These are phyloP conservation scores for Dryadomyces quercus-mongolicae DNA, from an alignment of 2,329 filamentous ascomycete genomes.

Conservation along the genomic window DNA sequence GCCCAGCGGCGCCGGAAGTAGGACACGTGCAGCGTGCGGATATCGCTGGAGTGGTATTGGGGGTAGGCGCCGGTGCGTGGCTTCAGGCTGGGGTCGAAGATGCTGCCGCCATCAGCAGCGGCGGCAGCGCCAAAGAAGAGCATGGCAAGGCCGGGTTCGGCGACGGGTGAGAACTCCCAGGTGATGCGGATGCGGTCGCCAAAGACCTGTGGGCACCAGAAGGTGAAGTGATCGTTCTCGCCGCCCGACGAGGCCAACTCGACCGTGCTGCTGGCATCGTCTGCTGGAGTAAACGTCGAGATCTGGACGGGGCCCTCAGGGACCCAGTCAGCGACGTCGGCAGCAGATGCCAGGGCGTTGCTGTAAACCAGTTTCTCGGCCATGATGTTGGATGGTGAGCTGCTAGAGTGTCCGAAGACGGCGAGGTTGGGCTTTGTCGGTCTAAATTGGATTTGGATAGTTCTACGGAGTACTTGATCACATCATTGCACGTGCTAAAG, in stretches of 20 bases:
- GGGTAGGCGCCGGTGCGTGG: not conserved
- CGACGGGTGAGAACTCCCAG: slow-evolving; percentile 1
- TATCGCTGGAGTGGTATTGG: slow-evolving; percentile 1
- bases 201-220: not conserved
- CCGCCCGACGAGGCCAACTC: not conserved
- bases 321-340: slow-evolving; percentile 2
- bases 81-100: not conserved
- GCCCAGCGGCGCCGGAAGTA: slow-evolving; percentile 1
- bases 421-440: too few relatives aligned
- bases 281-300: not conserved
- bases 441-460: too few relatives aligned
- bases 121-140: not conserved
- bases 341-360: not conserved
- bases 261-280: not conserved
- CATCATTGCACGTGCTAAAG: too few relatives aligned
- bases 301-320: not conserved
- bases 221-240: not conserved
- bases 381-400: not conserved
- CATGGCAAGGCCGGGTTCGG: slow-evolving; percentile 1
- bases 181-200: slow-evolving; percentile 1
- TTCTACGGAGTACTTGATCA: too few relatives aligned
- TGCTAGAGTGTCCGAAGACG: too few relatives aligned
- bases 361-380: not conserved
- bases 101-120: not conserved
- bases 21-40: slow-evolving; percentile 1